phyloP scores from a whole-genome alignment of 768 basidiomycete genomes.

The Exsudoporus frostii region DNA sequence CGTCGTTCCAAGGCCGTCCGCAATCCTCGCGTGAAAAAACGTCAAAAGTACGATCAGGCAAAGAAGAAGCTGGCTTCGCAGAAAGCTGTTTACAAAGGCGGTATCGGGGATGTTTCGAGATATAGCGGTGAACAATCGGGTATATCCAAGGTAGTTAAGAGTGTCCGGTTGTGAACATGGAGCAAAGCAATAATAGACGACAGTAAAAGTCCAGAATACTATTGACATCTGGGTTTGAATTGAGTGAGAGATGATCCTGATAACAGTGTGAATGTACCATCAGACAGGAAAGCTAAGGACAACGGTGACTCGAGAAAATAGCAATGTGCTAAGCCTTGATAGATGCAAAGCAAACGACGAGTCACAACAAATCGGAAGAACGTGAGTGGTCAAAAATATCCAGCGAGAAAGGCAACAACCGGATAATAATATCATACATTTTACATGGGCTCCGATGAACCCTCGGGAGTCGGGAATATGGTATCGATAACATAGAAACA shows the following conservation, averaged over 20 bases:
- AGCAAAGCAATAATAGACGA: background rate
- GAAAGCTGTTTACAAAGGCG: slow-evolving; percentile 91
- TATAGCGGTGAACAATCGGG: slow-evolving; percentile 94
- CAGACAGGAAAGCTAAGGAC: slow-evolving; percentile 2
- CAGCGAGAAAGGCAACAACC: slow-evolving; percentile 9
- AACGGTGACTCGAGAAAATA: slow-evolving; percentile 13
- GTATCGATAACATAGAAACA: slow-evolving; percentile 24
- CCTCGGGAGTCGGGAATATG: slow-evolving; percentile 19
- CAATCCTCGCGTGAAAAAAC: slow-evolving; percentile 98
- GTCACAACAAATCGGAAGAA: slow-evolving; percentile 3
- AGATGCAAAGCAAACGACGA: background rate
- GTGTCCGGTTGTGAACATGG: slow-evolving; percentile 55
- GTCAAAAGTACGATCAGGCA: slow-evolving; percentile 89
- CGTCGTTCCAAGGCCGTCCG: slow-evolving; percentile 84
- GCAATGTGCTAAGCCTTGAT: slow-evolving; percentile 14
- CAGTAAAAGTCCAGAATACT: slow-evolving; percentile 8
- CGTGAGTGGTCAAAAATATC: slow-evolving; percentile 7
- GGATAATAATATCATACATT: slow-evolving; percentile 25
- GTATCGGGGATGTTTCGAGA: slow-evolving; percentile 62
- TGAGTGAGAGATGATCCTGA: slow-evolving; percentile 2
- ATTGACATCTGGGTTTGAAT: slow-evolving; percentile 14
- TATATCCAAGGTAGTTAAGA: slow-evolving; percentile 89
- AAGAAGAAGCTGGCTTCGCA: slow-evolving; percentile 89
- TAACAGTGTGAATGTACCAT: slow-evolving; percentile 13
- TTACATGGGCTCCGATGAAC: slow-evolving; percentile 19